Conservation (phyloP, 225 moss, liverwort and hornwort species). For the Lunularia cruciata region DNA sequence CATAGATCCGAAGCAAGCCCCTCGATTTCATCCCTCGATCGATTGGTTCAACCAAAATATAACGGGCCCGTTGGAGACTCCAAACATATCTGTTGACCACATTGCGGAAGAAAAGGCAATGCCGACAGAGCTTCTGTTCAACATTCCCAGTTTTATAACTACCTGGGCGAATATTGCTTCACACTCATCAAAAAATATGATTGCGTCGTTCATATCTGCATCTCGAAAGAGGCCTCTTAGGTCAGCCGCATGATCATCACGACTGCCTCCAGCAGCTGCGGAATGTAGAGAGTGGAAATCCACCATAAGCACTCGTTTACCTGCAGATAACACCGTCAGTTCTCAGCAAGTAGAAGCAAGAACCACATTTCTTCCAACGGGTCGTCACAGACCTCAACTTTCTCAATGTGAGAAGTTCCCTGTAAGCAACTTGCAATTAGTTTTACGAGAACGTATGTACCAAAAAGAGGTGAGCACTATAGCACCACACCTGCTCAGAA, state of each 20-base stretch:
- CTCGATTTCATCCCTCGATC: no score
- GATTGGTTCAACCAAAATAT: no score
- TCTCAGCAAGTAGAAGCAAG: neutral
- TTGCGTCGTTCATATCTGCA: constrained; percentile 69
- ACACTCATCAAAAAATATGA: constrained; percentile 69
- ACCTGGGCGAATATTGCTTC: constrained; percentile 67
- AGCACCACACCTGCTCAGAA: neutral
- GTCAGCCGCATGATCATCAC: constrained; percentile 59
- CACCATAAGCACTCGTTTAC: constrained; percentile 61
- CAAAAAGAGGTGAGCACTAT: neutral
- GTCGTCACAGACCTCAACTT: no score
- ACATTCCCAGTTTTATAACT: neutral
- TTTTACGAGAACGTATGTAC: no score
- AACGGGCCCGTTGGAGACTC: no score
- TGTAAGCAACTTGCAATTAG: no score
- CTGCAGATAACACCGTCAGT: constrained; percentile 20
- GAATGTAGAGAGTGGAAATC: constrained; percentile 63
- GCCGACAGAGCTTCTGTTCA: no score
- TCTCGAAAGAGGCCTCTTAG: constrained; percentile 62
- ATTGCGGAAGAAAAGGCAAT: no score
- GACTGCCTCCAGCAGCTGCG: constrained; percentile 42
- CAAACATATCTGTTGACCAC: no score
- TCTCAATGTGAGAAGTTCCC: no score
- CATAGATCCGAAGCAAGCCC: no score
- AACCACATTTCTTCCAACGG: no score